A percentile compares a stretch with the other conserved stretches of the same genome.
Conservation (phyloP, 805 yeast species). For the Sugiyamaella mastotermitis region DNA sequence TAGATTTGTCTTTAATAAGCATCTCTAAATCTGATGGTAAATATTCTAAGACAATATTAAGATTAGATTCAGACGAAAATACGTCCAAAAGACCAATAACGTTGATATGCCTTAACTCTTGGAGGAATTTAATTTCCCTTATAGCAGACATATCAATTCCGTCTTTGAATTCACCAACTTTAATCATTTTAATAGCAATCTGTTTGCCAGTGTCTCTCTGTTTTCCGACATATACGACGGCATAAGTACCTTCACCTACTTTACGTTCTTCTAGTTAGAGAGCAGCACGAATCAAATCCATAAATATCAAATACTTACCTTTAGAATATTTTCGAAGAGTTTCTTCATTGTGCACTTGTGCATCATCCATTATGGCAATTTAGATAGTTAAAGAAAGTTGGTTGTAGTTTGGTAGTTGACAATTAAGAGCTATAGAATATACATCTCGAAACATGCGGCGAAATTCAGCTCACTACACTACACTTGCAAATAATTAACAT, state of each 20-base stretch:
- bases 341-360: neutral
- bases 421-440: slow-evolving; percentile 9
- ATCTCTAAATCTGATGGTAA: slow-evolving; percentile 89
- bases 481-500: too few species aligned
- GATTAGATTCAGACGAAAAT: slow-evolving; percentile 54
- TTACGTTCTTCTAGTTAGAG: slow-evolving; percentile 48
- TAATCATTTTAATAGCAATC: slow-evolving; percentile 93
- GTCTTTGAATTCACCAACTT: slow-evolving; percentile 88
- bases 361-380: neutral
- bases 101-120: slow-evolving; percentile 71
- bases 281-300: neutral
- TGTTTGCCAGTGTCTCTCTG: slow-evolving; percentile 48
- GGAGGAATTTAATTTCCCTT: slow-evolving; percentile 84
- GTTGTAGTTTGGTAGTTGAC: neutral
- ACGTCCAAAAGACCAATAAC: slow-evolving; percentile 88
- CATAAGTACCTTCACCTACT: slow-evolving; percentile 99
- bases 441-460: too few species aligned
- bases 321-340: slow-evolving; percentile 2
- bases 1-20: slow-evolving; percentile 70
- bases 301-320: neutral
- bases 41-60: slow-evolving; percentile 88
- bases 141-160: slow-evolving; percentile 97
- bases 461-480: too few species aligned
- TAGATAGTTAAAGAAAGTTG: too few species aligned
- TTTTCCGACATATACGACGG: slow-evolving; percentile 79